phyloP scores from a whole-genome alignment of 2,329 filamentous ascomycete genomes.

The Tolypocladium guangdongense region DNA sequence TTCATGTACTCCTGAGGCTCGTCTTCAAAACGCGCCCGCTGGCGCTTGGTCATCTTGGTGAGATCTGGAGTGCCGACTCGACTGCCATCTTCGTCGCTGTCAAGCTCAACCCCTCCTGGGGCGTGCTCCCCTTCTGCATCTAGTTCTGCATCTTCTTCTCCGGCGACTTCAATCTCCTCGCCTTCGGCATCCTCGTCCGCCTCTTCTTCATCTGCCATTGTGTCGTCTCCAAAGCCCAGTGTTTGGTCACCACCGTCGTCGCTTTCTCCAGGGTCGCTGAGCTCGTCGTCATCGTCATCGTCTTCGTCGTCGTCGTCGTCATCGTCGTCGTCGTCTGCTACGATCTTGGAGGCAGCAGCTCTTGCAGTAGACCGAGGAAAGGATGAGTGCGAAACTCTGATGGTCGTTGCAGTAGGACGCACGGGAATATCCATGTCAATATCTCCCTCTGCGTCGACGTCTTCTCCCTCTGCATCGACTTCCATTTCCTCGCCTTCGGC shows the following conservation, averaged over 20 bases:
- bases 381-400: slow-evolving; percentile 36
- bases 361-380: slow-evolving; percentile 22
- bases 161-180: slow-evolving; percentile 30
- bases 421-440: slow-evolving; percentile 32
- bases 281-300: slow-evolving; percentile 43
- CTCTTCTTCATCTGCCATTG: slow-evolving; percentile 31
- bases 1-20: slow-evolving; percentile 45
- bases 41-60: slow-evolving; percentile 50
- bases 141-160: slow-evolving; percentile 30
- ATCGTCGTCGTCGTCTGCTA: slow-evolving; percentile 33
- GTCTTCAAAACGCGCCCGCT: slow-evolving; percentile 48
- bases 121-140: slow-evolving; percentile 28
- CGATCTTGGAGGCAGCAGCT: slow-evolving; percentile 20
- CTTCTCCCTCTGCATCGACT: slow-evolving; percentile 34
- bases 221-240: slow-evolving; percentile 31
- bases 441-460: slow-evolving; percentile 32
- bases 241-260: slow-evolving; percentile 29
- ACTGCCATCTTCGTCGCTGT: slow-evolving; percentile 34
- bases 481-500: slow-evolving; percentile 32
- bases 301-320: slow-evolving; percentile 39
- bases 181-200: slow-evolving; percentile 34
- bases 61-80: slow-evolving; percentile 41
- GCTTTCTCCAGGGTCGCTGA: slow-evolving; percentile 42
- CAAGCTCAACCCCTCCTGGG: slow-evolving; percentile 25
- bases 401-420: slow-evolving; percentile 23